Evolutionary conservation across 345 rosid genomes (phyloP), one percentile per base, ranked within the genome.

Genomic region (Barbarea vulgaris): DNA sequence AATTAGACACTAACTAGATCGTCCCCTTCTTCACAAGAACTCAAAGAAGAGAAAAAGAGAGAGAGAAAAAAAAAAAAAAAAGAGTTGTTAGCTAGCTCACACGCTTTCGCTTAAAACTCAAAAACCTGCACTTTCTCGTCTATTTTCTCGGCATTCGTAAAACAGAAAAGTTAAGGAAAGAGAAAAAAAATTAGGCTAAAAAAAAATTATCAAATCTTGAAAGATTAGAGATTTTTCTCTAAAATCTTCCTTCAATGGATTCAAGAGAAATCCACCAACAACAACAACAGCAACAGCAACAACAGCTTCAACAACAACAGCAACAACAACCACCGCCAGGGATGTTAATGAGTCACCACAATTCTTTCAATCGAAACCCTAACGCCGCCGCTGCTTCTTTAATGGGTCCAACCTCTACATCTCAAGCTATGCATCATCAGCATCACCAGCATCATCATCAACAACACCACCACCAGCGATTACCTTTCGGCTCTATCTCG

Each of bases 241-340:
- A 10, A 61, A 42, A 55, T 69, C 64, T 47, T 76, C 67, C 67
- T 28, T 15, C 75, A 33, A 88, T 88, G 92, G 92, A 88, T 70
- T 73, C 87, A 4, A 83, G 93, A 76, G 88, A 85, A 64, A 59
- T 78, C 60, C 82, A 69, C 31, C 80, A 70, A 22, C 78, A 52
- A 21, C 81, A 70, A 7, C 60, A 59, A 31, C 76, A 30, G 4
- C 60, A 55, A 0, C 74, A 72, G 3, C 77, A 75, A 0, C 81
- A 59, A 6, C 58, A n/a, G n/a, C n/a, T n/a, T n/a, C 80, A 70
- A 22, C 78, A 52, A 21, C 81, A 70, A 7, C 60, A 59, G 24
- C 76, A 36, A 47, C 78, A 37, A 28, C 78, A 58, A 65, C 65
- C 70, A 41, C 77, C 66, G 73, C 74, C 75, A 6, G 67, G 70